Evolutionary conservation across 768 basidiomycete species (phyloP), one percentile per base, ranked within the genome.

Genomic region (Tulasnella sp.): DNA sequence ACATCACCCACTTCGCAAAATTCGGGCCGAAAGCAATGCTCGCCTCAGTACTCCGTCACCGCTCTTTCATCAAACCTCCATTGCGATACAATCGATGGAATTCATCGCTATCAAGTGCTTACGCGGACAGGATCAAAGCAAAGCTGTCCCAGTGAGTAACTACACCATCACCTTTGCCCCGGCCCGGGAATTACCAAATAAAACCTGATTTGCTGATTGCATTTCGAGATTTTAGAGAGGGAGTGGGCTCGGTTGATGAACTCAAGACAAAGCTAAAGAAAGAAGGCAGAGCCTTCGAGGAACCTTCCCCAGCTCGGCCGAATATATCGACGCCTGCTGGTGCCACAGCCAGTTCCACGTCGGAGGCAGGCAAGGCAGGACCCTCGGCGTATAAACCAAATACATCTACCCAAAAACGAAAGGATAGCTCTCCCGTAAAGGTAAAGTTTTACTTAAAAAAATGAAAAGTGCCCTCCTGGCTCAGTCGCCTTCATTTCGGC

Each of bases 91-190:
- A 31, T 7, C 73, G 73, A 52, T 74, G 45, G 34, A 74, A 74
- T 36, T 74, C 73, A 54, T 52, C 49, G 14, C 22, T 58, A 25
- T 37, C 45, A 8, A 25, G 45, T 7, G 49, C 54, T 15, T 95
- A 96, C 81, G 87, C 89, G 17, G 88, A 91, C 77, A 92, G 91
- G 81, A 83, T 96, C 45, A 87, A 85, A 67, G 84, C 86, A 79
- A 87, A 85, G 79, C 90, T 92, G 54, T 83, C 88, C 81, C 85
- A 89, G 93, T 93, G 85, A 86, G 88, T 83, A 67, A 38, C 31
- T 78, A 78, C 58, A 71, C 78, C 39, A 78, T 77, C 68, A 45
- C 40, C 34, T 77, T 77, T 77, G 79, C 49, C 80, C 80, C 74
- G 75, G 19, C 78, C 72, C 36, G 37, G 25, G 64, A 67, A 67